Conservation (phyloP, 257 asterid genomes). For the Gentiana dahurica region DNA sequence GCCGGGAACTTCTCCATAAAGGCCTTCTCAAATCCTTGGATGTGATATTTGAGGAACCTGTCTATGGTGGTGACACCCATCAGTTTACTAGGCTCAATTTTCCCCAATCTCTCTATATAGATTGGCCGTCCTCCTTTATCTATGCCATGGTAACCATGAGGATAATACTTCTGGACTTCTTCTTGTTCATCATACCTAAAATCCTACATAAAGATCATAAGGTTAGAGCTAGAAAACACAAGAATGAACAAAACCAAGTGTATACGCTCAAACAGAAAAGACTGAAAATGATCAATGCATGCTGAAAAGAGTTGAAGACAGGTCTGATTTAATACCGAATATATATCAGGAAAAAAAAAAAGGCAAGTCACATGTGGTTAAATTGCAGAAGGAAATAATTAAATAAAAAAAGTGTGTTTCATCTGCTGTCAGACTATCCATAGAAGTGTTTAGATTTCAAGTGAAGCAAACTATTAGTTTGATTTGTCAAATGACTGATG, state of each 20-base stretch:
- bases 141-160: conserved; percentile 95
- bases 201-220: conserved; percentile 44
- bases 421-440: too few relatives aligned
- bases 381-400: too few relatives aligned
- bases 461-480: too few relatives aligned
- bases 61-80: conserved; percentile 81
- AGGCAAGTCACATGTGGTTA: too few relatives aligned
- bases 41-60: conserved; percentile 81
- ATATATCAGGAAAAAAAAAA: too few relatives aligned
- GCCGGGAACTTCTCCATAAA: conserved; percentile 86
- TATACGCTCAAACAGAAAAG: too few relatives aligned
- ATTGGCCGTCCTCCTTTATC: conserved; percentile 91
- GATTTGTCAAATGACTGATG: conserved; percentile 6
- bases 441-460: too few relatives aligned
- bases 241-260: background rate
- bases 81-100: conserved; percentile 72
- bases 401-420: too few relatives aligned
- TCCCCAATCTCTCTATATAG: conserved; percentile 92
- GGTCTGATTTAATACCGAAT: too few relatives aligned
- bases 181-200: conserved; percentile 71
- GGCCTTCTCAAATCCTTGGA: conserved; percentile 83
- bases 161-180: conserved; percentile 72
- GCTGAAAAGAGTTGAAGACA: too few relatives aligned
- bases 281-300: too few relatives aligned
- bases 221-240: conserved; percentile 12